phyloP scores from a whole-genome alignment of 192 early-diverging fungal species.

The Coemansia pectinata region DNA sequence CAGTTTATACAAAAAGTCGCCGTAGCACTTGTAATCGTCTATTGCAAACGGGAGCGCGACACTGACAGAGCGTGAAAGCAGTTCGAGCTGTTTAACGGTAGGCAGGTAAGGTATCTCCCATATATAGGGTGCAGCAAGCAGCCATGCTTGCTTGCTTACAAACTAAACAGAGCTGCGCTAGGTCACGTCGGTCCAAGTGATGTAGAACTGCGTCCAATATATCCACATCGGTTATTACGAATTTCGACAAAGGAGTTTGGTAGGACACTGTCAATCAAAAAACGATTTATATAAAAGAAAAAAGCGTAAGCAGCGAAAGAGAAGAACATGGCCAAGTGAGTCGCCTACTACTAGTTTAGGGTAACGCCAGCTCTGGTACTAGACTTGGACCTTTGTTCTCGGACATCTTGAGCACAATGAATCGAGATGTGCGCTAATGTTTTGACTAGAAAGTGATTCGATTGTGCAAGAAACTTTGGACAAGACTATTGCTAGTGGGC shows the following conservation, averaged over 20 bases:
- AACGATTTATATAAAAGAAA: not conserved
- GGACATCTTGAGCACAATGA: too few relatives aligned
- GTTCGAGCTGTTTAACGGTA: conserved; percentile 3
- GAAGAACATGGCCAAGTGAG: too few relatives aligned
- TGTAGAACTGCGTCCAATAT: not conserved
- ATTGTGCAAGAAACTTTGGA: too few relatives aligned
- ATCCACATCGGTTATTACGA: not conserved
- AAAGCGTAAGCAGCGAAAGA: not conserved
- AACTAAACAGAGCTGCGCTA: not conserved
- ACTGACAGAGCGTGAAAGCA: not conserved
- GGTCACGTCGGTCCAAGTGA: not conserved
- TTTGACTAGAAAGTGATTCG: too few relatives aligned
- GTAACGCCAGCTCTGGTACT: too few relatives aligned
- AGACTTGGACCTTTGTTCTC: too few relatives aligned
- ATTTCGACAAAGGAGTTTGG: not conserved
- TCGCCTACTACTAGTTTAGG: too few relatives aligned
- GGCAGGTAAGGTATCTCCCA: conserved; percentile 1
- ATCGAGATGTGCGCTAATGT: too few relatives aligned
- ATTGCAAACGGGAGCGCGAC: conserved; percentile 1
- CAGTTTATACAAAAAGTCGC: conserved; percentile 9
- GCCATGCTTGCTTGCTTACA: conserved; percentile 16
- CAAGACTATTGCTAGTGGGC: too few relatives aligned
- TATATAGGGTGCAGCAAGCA: not conserved
- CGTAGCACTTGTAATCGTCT: conserved; percentile 6
- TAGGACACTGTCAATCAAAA: not conserved